phyloP scores from a whole-genome alignment of 345 rosid species.

The Linum trigynum region DNA sequence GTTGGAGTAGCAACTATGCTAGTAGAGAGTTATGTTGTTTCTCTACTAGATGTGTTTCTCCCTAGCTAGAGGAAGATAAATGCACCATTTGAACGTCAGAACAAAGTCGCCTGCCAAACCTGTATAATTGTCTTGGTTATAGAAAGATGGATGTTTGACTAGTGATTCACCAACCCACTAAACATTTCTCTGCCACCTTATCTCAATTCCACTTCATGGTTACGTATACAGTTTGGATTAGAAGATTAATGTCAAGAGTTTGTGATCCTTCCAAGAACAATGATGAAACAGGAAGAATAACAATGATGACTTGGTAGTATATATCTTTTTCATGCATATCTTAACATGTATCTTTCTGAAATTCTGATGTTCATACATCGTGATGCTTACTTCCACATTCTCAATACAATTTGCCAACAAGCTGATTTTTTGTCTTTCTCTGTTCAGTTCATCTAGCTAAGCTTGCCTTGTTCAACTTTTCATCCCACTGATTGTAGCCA shows the following conservation, averaged over 20 bases:
- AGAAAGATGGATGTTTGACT: too few relatives aligned
- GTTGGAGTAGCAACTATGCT: background rate
- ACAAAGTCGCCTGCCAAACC: background rate
- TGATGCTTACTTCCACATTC: background rate
- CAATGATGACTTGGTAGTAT: background rate
- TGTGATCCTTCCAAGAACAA: background rate
- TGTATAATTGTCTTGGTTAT: background rate
- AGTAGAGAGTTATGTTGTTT: background rate
- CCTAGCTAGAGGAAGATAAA: background rate
- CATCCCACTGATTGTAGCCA: too few relatives aligned
- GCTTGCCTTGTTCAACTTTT: too few relatives aligned
- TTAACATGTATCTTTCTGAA: background rate
- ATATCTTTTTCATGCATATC: background rate
- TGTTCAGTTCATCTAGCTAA: background rate
- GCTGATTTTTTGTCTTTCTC: background rate
- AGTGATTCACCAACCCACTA: background rate
- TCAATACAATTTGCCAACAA: background rate
- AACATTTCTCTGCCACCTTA: background rate
- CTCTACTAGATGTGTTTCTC: background rate
- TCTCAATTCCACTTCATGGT: background rate
- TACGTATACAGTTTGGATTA: background rate
- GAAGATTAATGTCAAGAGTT: background rate
- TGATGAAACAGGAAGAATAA: background rate
- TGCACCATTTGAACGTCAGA: too few relatives aligned
- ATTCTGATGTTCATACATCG: background rate